phyloP scores from a whole-genome alignment of 2,329 filamentous ascomycete genomes.

The Cladophialophora chaetospira region DNA sequence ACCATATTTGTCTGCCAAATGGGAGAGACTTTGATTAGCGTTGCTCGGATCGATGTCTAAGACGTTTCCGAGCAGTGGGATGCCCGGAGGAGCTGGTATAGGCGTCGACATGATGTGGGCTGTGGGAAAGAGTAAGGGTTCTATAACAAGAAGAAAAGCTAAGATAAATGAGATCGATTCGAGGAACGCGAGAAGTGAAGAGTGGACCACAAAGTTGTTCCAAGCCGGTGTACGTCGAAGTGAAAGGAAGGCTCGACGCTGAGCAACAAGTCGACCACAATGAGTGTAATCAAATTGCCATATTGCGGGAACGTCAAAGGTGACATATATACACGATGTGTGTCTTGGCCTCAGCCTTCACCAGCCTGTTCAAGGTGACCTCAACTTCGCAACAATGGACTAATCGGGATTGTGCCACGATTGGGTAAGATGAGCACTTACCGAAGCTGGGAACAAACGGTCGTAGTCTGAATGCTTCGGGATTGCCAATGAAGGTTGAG shows the following conservation, averaged over 20 bases:
- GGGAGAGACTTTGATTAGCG: constrained; percentile 54
- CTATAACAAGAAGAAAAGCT: no score
- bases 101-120: constrained; percentile 46
- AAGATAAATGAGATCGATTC: neutral
- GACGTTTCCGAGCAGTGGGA: constrained; percentile 56
- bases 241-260: neutral
- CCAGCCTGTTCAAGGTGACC: neutral
- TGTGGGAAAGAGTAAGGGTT: neutral
- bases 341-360: neutral
- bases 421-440: neutral
- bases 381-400: neutral
- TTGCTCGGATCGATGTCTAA: constrained; percentile 53
- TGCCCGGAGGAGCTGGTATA: constrained; percentile 54
- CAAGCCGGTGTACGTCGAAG: no score
- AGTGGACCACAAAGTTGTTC: neutral
- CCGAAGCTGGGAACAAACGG: neutral
- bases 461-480: neutral
- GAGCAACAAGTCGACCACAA: neutral
- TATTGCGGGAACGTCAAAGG: no score
- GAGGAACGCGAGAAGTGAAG: neutral
- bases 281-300: neutral
- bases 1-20: constrained; percentile 53
- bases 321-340: no score
- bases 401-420: neutral
- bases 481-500: neutral